Conservation (phyloP, 2,329 filamentous ascomycete genomes). For the Diaporthe amygdali region DNA sequence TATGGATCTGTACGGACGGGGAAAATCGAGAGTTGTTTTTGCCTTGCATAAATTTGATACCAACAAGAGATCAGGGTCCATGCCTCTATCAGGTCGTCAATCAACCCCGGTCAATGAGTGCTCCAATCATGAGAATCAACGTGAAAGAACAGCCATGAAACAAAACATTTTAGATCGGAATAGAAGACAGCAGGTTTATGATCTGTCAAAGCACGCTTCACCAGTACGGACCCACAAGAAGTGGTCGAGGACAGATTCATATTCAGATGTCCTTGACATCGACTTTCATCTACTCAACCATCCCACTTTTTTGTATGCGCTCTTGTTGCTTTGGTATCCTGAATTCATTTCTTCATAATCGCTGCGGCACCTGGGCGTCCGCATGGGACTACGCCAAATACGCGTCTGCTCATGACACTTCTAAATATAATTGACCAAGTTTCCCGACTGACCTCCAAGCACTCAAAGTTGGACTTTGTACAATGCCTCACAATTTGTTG, state of each 20-base stretch:
- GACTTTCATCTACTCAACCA: neutral
- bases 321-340: conserved; percentile 3
- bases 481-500: neutral
- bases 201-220: neutral
- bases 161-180: neutral
- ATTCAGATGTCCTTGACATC: neutral
- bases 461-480: neutral
- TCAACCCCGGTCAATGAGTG: neutral
- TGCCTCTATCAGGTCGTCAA: neutral
- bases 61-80: neutral
- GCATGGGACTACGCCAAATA: neutral
- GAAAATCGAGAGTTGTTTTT: conserved; percentile 3
- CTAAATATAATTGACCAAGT: neutral
- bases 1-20: conserved; percentile 12
- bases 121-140: neutral
- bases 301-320: neutral
- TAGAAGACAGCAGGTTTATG: neutral
- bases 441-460: neutral
- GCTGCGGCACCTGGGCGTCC: conserved; percentile 16
- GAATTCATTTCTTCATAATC: conserved; percentile 6
- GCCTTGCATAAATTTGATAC: conserved; percentile 17
- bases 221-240: neutral
- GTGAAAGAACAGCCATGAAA: neutral
- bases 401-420: neutral
- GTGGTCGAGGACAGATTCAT: neutral